These are phyloP conservation scores for Favolaschia claudopus DNA, from an alignment of 768 basidiomycete genomes.

Conservation along the genomic window DNA sequence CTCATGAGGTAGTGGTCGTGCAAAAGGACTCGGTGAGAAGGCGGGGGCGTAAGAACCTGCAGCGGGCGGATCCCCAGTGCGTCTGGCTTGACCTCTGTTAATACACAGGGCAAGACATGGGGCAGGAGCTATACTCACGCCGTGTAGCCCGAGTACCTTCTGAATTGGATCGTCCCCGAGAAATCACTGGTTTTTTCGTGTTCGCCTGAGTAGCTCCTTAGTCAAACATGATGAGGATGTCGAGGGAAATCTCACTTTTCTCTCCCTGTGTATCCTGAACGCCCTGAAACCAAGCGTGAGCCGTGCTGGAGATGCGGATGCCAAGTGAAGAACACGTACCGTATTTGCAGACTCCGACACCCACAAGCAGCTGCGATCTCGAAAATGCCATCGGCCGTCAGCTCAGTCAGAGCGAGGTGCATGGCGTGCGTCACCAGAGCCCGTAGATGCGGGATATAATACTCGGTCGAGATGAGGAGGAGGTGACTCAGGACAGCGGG, in stretches of 20 bases:
- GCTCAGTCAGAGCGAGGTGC: conserved; percentile 21
- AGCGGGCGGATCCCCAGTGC: not conserved
- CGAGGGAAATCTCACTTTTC: no score
- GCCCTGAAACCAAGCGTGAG: not conserved
- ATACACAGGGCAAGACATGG: not conserved
- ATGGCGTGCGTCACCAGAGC: conserved; percentile 25
- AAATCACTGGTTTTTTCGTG: not conserved
- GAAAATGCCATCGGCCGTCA: conserved; percentile 18
- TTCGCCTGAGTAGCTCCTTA: no score
- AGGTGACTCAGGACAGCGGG: conserved; percentile 28
- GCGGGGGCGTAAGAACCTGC: no score
- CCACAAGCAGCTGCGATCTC: conserved; percentile 25
- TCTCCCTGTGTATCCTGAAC: conserved; percentile 5
- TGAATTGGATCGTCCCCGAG: conserved; percentile 16
- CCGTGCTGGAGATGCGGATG: not conserved
- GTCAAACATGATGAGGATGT: no score
- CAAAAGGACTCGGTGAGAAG: no score
- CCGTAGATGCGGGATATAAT: conserved; percentile 15
- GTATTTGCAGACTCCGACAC: conserved; percentile 26
- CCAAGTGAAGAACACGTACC: not conserved
- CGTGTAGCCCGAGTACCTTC: conserved; percentile 9
- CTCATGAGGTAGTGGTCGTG: no score
- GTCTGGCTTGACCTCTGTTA: not conserved
- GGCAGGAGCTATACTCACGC: not conserved
- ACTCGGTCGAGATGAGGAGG: conserved; percentile 24